Percentiles rank a stretch among this genome's conserved stretches.
phyloP scores from a whole-genome alignment of 768 basidiomycete species.

The Tulasnella calospora region DNA sequence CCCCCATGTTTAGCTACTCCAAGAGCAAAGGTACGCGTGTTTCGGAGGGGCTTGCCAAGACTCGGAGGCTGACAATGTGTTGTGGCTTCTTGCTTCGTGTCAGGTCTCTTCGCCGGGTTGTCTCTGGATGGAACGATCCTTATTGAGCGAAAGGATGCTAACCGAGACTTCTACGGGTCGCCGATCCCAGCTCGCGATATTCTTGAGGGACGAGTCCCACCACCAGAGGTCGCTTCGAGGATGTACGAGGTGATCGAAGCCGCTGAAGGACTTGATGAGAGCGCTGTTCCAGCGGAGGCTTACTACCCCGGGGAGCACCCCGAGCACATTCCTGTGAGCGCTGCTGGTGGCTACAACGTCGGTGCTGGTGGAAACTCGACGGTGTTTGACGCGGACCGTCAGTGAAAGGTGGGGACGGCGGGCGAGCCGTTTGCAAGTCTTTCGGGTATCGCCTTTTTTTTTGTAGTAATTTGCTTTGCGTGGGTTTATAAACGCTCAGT shows the following conservation, averaged over 20 bases:
- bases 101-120: constrained; percentile 90
- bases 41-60: background rate
- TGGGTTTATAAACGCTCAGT: background rate
- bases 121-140: constrained; percentile 92
- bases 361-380: constrained; percentile 30
- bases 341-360: constrained; percentile 22
- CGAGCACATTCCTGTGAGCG: constrained; percentile 31
- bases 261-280: constrained; percentile 71
- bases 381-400: constrained; percentile 32
- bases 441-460: background rate
- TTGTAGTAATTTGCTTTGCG: background rate
- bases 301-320: constrained; percentile 58
- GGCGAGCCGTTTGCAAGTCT: background rate
- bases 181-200: constrained; percentile 84
- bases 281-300: constrained; percentile 66
- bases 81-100: background rate
- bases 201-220: constrained; percentile 86
- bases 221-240: constrained; percentile 90
- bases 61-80: background rate
- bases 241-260: constrained; percentile 92
- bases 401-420: background rate
- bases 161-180: constrained; percentile 94
- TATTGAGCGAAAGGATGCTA: constrained; percentile 93
- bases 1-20: constrained; percentile 96
- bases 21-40: constrained; percentile 72